A percentile compares a stretch with the other conserved stretches of the same genome.
Evolutionary conservation across 805 yeast genomes (phyloP).

Genomic region (Pichia heedii): DNA sequence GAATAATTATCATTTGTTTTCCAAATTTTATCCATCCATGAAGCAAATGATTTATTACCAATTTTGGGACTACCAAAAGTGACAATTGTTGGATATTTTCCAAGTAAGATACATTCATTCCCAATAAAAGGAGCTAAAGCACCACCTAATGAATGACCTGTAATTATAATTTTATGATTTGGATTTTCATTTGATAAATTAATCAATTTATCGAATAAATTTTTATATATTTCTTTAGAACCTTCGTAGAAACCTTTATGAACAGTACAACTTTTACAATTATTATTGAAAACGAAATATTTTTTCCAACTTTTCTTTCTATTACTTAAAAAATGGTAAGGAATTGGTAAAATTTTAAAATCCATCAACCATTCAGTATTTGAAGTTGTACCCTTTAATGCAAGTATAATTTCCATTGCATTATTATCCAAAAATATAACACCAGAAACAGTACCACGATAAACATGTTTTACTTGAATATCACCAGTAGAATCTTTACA

Average conservation of each 20-base stretch:
- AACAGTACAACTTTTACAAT: slow-evolving; percentile 45
- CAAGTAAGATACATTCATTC: slow-evolving; percentile 47
- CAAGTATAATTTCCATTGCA: slow-evolving; percentile 35
- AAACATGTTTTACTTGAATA: slow-evolving; percentile 32
- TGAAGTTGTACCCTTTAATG: slow-evolving; percentile 57
- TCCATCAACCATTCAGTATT: slow-evolving; percentile 56
- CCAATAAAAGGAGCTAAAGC: slow-evolving; percentile 59
- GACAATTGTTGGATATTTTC: slow-evolving; percentile 44
- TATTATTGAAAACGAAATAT: slow-evolving; percentile 12
- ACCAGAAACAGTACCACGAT: slow-evolving; percentile 46
- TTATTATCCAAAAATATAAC: slow-evolving; percentile 41
- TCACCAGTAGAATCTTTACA: slow-evolving; percentile 19
- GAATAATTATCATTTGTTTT: slow-evolving; percentile 19
- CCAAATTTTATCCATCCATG: slow-evolving; percentile 45
- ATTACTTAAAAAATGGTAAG: slow-evolving; percentile 23
- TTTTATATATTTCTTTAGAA: slow-evolving; percentile 32
- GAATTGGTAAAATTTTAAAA: slow-evolving; percentile 40
- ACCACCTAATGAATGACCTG: slow-evolving; percentile 68
- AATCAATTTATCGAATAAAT: slow-evolving; percentile 30
- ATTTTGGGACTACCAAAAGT: slow-evolving; percentile 59
- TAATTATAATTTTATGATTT: slow-evolving; percentile 40
- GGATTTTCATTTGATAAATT: slow-evolving; percentile 31
- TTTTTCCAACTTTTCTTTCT: slow-evolving; percentile 7
- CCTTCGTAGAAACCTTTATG: slow-evolving; percentile 58
- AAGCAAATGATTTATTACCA: slow-evolving; percentile 43